Evolutionary conservation across 129 eudicot genomes (phyloP).

Genomic region (Artemisia tridentata): DNA sequence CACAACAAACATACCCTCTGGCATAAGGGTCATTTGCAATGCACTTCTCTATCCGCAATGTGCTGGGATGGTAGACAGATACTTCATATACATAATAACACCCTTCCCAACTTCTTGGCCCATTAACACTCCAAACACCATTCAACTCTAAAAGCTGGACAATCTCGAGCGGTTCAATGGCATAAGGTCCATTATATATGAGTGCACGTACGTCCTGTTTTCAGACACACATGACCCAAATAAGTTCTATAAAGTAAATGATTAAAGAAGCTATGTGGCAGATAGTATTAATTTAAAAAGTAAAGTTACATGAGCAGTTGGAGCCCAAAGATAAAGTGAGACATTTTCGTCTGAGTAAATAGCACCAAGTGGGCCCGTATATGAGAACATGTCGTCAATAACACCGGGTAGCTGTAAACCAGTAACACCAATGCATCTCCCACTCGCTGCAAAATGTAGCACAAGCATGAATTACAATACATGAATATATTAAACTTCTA

Average conservation of each 20-base stretch:
- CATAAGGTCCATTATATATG: conserved; percentile 54
- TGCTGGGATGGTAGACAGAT: conserved; percentile 77
- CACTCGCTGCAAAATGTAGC: conserved; percentile 49
- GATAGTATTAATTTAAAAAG: not conserved
- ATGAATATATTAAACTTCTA: not conserved
- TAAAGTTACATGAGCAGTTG: conserved; percentile 77
- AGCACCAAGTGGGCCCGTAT: conserved; percentile 89
- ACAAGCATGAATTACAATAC: not conserved
- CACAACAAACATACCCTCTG: conserved; percentile 62
- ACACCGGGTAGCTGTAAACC: conserved; percentile 93
- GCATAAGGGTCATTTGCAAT: conserved; percentile 97
- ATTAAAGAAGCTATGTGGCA: not conserved
- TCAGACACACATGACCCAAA: conserved; percentile 4
- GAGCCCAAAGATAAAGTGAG: conserved; percentile 88
- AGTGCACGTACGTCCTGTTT: conserved; percentile 65
- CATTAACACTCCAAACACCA: conserved; percentile 80
- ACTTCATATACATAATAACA: conserved; percentile 90
- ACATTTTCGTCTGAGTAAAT: conserved; percentile 56
- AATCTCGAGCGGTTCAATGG: conserved; percentile 44
- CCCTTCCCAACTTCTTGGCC: conserved; percentile 82
- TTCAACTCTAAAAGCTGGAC: conserved; percentile 61
- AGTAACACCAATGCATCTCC: conserved; percentile 58
- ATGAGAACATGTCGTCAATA: conserved; percentile 76
- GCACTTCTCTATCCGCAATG: conserved; percentile 72
- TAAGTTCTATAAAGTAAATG: not conserved